Base-by-base conservation (phyloP, 106 monocot genomes). In the Acanthochlamys bracteata region DNA sequence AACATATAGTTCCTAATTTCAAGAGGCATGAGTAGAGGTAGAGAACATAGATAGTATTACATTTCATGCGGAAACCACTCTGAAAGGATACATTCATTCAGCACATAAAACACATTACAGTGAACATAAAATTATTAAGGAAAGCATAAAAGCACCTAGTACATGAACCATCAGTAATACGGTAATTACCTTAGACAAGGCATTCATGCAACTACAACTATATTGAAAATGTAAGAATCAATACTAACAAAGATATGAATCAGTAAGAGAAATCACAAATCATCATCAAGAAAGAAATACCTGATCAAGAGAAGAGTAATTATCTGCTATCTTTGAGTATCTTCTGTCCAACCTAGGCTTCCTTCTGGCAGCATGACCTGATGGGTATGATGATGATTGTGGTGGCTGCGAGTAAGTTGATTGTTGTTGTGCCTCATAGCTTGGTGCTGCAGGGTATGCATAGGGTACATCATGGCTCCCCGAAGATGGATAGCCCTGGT, bases 301-400 rank as follows among this genome's bases (percentile, higher is more conserved):
- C 85, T 93, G 79, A 3, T 83, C 86, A 75, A 93, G 71, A 41
- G 89, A 86, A 4, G 56, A 69, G 67, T 81, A 93, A 33, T 86
- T 71, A 69, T 93, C 93, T 12, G 80, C 81, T 69, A 93, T 93
- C 73, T 79, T 82, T 0, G 89, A 89, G 63, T 79, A 93, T 61
- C 66, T 73, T 56, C 85, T 68, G 25, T 93, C 83, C 27, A 93
- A 52, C 65, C 42, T 85, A 7, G 66, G 71, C 12, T 64, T 57
- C 12, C 45, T 60, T 7, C 22, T 20, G 24, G 52, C 24, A 51
- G 77, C 4, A 55, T 20, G 49, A 19, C 19, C 19, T 0, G 63
- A 43, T n/a, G 69, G 51, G 41, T 59, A 19, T 9, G 52, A 42
- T 10, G 40, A 42, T 57, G 39, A 15, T 14, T 61, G 60, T 19